Base-by-base conservation (phyloP, 2,329 filamentous ascomycete species). In the Pseudogymnoascus sp. region DNA sequence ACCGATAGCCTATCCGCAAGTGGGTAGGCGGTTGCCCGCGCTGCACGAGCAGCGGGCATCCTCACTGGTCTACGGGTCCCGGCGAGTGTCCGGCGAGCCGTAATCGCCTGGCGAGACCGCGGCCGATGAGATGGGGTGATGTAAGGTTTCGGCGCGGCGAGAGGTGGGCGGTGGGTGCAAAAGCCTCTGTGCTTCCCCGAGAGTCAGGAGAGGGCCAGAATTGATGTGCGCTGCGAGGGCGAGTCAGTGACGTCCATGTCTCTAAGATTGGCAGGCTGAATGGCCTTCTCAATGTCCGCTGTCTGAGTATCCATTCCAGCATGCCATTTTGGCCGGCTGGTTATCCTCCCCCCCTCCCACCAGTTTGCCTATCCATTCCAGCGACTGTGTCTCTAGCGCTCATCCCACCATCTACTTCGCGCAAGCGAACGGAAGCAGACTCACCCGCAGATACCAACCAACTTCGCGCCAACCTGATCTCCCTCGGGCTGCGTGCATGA, bases 181-280 rank as follows among this genome's bases (percentile, higher is more conserved):
- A 14, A 53, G 14, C 12, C 46, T 31, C 46, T 26, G 14, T 53
- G 46, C 46, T 53, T 53, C 46, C 46, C 6, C 46, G 46, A 56
- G 46, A 56, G 26, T 56, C 46, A 56, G 46, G 46, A 56, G 46
- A 53, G n/a, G 46, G 46, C 26, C 6, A 11, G 4, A 11, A 56
- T 56, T 56, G 46, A 56, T 56, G 46, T 56, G 46, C 26, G 26
- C 26, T 56, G 46, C 26, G 26, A 56, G 26, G 46, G 46, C 46
- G 46, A 56, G 46, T 56, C 46, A 56, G 46, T 33, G 6, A n/a
- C 7, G n/a, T 12, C 33, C n/a, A 4, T 31, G 46, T 56, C 46
- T 56, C 46, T 33, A 4, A 12, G 26, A n/a, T 33, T 56, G 26
- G 33, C 46, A 31, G 46, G 46, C 46, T 56, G 3, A 1, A 26